phyloP scores from a whole-genome alignment of 495 filamentous ascomycete species.

The Friedmanniomyces simplex region DNA sequence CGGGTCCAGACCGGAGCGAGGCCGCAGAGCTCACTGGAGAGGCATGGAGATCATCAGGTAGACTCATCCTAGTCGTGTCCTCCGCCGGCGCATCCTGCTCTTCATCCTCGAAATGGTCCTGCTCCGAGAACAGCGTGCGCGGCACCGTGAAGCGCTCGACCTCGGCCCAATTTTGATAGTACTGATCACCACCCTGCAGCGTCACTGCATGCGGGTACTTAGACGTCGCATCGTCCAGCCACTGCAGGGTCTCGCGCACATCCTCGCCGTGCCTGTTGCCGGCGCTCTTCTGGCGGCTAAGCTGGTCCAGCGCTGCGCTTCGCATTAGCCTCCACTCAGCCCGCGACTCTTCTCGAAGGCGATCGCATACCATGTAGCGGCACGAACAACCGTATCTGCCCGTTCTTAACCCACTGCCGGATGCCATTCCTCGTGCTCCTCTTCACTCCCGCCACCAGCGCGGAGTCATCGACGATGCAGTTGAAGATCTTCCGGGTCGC shows the following conservation, averaged over 20 bases:
- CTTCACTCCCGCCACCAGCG: conserved; percentile 56
- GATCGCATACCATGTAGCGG: conserved; percentile 53
- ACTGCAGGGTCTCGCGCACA: conserved; percentile 53
- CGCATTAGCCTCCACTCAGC: not conserved
- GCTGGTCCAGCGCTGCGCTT: conserved; percentile 42
- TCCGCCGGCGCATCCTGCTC: conserved; percentile 43
- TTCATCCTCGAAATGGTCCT: conserved; percentile 30
- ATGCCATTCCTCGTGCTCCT: conserved; percentile 42
- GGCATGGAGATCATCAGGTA: conserved; percentile 39
- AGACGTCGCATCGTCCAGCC: conserved; percentile 51
- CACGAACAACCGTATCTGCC: conserved; percentile 54
- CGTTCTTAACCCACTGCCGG: conserved; percentile 56
- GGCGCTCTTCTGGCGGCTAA: conserved; percentile 46
- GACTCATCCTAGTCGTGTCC: conserved; percentile 43
- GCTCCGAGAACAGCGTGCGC: conserved; percentile 28
- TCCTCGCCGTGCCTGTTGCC: conserved; percentile 47
- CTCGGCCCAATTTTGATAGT: conserved; percentile 49
- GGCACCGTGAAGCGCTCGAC: conserved; percentile 49
- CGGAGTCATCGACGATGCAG: conserved; percentile 66
- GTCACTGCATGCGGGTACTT: conserved; percentile 36
- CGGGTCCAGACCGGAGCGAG: conserved; percentile 38
- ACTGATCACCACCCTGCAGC: conserved; percentile 49
- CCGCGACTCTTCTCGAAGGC: not conserved
- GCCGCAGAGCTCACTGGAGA: conserved; percentile 42
- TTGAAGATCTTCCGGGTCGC: conserved; percentile 54